Base-by-base conservation (phyloP, 768 basidiomycete genomes). In the Hypholoma fasciculare region DNA sequence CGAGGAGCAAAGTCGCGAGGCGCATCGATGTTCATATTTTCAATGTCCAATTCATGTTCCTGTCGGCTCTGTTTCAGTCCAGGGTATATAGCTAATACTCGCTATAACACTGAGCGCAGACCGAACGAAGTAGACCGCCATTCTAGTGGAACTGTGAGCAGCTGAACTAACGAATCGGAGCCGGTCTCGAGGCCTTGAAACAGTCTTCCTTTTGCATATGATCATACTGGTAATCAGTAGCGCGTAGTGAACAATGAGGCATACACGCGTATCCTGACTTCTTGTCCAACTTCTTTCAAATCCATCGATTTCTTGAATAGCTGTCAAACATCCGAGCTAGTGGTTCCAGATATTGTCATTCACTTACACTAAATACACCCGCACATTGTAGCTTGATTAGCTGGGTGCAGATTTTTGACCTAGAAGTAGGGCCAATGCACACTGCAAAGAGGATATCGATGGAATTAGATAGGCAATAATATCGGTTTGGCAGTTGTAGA, bases 181-280 rank as follows among this genome's bases (percentile, higher is more conserved):
- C 52, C 56, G 49, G 30, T 34, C 30, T 34, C 51, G 62, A 63
- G 62, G 59, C 52, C 34, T 39, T 60, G 62, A 63, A 63, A 63
- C 62, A 54, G 43, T 20, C 20, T 34, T 47, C 46, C 26, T 42
- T 46, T 44, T 37, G 42, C 52, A 53, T 52, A 38, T 39, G 52
- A 53, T 53, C 51, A 42, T 40, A 40, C 17, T 9, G 2, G 23
- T 40, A 39, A 23, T 44, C 26, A 46, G 30, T 46, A 37, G 17
- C 30, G 20, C 39, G 34, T 17, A 40, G 42, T 43, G 23, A 40
- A 46, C 52, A 60, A 58, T 49, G 58, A 57, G 58, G 37, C 57
- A 49, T 56, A 62, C 59, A 65, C 61, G 61, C 58, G 61, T 61
- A 52, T 36, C 42, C 52, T 56, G 52, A 51, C 52, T 51, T 38